These are phyloP conservation scores for Komagataella pseudopastoris DNA, from an alignment of 805 yeast species.

Conservation along the genomic window DNA sequence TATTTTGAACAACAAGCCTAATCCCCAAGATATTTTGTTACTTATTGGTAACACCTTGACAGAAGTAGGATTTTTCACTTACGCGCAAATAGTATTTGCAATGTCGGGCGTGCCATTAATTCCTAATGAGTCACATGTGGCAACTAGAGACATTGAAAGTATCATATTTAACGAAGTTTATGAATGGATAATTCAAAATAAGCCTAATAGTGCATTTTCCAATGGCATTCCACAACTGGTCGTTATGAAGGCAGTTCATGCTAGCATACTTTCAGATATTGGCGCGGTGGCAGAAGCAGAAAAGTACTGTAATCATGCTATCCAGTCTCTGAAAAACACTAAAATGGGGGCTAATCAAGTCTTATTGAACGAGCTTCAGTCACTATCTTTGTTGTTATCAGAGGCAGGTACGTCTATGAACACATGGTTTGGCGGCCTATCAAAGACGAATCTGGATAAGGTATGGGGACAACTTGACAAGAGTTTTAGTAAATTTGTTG, in stretches of 20 bases:
- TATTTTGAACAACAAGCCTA: conserved; percentile 12
- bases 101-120: conserved; percentile 17
- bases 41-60: conserved; percentile 22
- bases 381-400: conserved; percentile 31
- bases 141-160: conserved; percentile 23
- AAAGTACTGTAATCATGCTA: conserved; percentile 42
- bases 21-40: conserved; percentile 10
- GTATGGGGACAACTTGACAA: conserved; percentile 86
- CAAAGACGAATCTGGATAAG: conserved; percentile 52
- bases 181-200: conserved; percentile 33
- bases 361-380: conserved; percentile 19
- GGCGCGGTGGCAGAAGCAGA: conserved; percentile 49
- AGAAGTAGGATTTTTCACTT: conserved; percentile 20
- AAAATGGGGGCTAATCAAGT: conserved; percentile 22
- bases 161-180: conserved; percentile 54
- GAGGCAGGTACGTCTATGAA: conserved; percentile 26
- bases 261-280: conserved; percentile 53
- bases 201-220: conserved; percentile 17
- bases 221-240: conserved; percentile 35
- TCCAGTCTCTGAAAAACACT: conserved; percentile 22
- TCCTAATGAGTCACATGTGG: conserved; percentile 5
- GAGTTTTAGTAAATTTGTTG: conserved; percentile 62
- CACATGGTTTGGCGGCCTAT: conserved; percentile 56
- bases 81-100: conserved; percentile 23
- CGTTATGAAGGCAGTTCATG: conserved; percentile 52